Percentiles rank a stretch among this genome's conserved stretches.
Evolutionary conservation across 2,329 filamentous ascomycete genomes (phyloP).

Genomic region (Sporothrix brasiliensis): DNA sequence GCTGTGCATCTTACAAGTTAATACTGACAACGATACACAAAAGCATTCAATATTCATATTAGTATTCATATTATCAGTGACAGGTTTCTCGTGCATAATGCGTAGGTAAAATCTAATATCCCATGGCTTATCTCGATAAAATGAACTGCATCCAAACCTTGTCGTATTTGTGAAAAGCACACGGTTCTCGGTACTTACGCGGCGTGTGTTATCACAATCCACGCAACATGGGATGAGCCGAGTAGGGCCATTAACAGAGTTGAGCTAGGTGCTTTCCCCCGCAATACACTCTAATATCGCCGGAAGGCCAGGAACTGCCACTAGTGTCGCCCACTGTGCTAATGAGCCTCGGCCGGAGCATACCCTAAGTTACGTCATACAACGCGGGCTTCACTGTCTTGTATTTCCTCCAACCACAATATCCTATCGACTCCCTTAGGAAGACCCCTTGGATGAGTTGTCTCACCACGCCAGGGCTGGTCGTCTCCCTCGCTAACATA

Average conservation of each 20-base stretch:
- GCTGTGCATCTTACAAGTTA: no score
- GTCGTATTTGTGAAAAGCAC: no score
- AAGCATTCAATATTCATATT: no score
- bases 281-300: constrained; percentile 8
- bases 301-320: neutral
- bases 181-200: neutral
- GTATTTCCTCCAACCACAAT: constrained; percentile 16
- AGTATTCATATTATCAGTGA: no score
- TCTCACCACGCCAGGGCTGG: neutral
- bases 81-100: no score
- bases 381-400: constrained; percentile 17
- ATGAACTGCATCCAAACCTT: no score
- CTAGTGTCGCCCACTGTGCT: constrained; percentile 8
- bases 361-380: constrained; percentile 26
- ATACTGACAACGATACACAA: no score
- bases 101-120: no score
- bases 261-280: neutral
- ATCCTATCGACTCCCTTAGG: neutral
- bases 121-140: no score
- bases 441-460: constrained; percentile 1
- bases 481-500: neutral
- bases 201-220: neutral
- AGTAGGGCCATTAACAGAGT: neutral
- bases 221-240: neutral
- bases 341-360: constrained; percentile 9